phyloP scores from a whole-genome alignment of 1,284 basidiomycete species.

The Ceratobasidium sp. region DNA sequence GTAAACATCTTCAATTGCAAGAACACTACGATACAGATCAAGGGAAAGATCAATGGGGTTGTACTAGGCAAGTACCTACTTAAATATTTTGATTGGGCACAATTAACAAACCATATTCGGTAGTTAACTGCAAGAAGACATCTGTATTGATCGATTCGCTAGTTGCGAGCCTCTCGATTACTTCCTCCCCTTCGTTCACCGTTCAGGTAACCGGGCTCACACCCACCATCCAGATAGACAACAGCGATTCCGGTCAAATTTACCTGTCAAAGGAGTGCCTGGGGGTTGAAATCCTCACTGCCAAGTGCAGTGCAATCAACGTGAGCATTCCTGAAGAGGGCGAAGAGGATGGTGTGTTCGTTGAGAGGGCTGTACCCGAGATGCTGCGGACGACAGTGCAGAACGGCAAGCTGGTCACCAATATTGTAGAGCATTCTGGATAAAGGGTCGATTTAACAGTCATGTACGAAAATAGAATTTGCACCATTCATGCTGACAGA shows the following conservation, averaged over 20 bases:
- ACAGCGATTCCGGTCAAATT: slow-evolving; percentile 92
- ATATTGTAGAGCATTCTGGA: slow-evolving; percentile 86
- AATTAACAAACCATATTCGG: slow-evolving; percentile 11
- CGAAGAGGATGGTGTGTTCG: slow-evolving; percentile 90
- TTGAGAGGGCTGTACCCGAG: slow-evolving; percentile 91
- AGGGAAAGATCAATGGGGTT: slow-evolving; percentile 95
- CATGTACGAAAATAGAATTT: not conserved
- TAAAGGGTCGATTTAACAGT: slow-evolving; percentile 48
- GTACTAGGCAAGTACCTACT: slow-evolving; percentile 69
- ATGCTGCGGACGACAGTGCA: slow-evolving; percentile 88
- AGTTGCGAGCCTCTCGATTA: slow-evolving; percentile 86
- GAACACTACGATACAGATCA: slow-evolving; percentile 82
- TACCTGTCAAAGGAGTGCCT: slow-evolving; percentile 88
- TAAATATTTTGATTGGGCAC: not conserved
- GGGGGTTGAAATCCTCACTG: slow-evolving; percentile 85
- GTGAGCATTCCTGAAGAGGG: slow-evolving; percentile 85
- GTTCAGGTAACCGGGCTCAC: slow-evolving; percentile 89
- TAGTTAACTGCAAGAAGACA: slow-evolving; percentile 90
- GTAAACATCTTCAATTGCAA: slow-evolving; percentile 94
- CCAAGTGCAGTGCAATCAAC: slow-evolving; percentile 95
- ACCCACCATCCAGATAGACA: slow-evolving; percentile 93
- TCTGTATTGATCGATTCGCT: slow-evolving; percentile 89
- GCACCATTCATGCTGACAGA: too few relatives aligned
- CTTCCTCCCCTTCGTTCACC: slow-evolving; percentile 89
- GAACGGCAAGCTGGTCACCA: slow-evolving; percentile 85